These are phyloP conservation scores for Sporothrix pallida DNA, from an alignment of 2,329 filamentous ascomycete genomes.

Conservation along the genomic window DNA sequence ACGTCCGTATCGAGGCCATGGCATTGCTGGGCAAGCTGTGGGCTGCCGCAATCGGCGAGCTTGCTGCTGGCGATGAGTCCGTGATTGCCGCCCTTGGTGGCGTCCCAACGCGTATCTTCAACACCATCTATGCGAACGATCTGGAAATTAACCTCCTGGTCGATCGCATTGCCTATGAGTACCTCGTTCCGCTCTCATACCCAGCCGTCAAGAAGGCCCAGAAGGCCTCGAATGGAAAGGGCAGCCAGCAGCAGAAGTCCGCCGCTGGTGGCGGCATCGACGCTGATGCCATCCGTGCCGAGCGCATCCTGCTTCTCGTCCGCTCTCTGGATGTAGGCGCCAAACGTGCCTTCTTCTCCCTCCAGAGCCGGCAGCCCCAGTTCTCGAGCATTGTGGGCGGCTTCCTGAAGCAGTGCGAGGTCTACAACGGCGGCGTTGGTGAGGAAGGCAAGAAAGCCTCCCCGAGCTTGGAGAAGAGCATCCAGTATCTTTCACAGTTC, in stretches of 20 bases:
- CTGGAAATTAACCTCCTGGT: constrained; percentile 82
- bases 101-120: constrained; percentile 84
- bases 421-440: constrained; percentile 85
- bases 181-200: constrained; percentile 85
- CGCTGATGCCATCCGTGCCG: constrained; percentile 77
- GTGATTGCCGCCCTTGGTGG: constrained; percentile 76
- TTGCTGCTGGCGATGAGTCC: constrained; percentile 79
- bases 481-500: constrained; percentile 73
- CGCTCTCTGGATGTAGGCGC: constrained; percentile 77
- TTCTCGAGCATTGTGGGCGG: constrained; percentile 74
- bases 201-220: constrained; percentile 69
- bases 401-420: constrained; percentile 85
- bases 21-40: constrained; percentile 83
- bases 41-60: constrained; percentile 90
- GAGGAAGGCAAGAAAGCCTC: constrained; percentile 74
- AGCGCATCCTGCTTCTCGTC: constrained; percentile 82
- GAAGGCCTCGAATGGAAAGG: constrained; percentile 63
- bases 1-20: constrained; percentile 86
- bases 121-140: constrained; percentile 89
- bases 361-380: constrained; percentile 77
- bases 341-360: constrained; percentile 85
- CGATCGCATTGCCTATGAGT: constrained; percentile 84
- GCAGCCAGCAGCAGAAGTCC: constrained; percentile 28
- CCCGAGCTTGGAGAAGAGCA: constrained; percentile 71
- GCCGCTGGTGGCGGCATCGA: constrained; percentile 54